A percentile compares a stretch with the other conserved stretches of the same genome.
phyloP scores from a whole-genome alignment of 1,284 basidiomycete genomes.

The Dichomitus squalens region DNA sequence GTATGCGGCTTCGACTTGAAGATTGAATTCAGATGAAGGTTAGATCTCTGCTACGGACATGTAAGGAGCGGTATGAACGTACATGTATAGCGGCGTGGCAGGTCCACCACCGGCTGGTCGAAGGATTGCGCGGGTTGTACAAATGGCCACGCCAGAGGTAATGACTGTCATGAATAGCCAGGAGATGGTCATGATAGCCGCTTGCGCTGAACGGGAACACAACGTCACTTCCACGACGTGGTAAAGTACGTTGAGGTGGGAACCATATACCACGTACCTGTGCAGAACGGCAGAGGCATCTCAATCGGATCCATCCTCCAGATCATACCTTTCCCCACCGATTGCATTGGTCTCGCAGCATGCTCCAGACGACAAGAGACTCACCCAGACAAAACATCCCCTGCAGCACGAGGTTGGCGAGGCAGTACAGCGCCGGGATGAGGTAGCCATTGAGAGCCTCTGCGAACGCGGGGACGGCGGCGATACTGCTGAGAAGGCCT shows the following conservation, averaged over 20 bases:
- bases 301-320: slow-evolving; percentile 60
- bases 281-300: slow-evolving; percentile 62
- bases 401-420: slow-evolving; percentile 50
- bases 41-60: not conserved
- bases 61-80: slow-evolving; percentile 12
- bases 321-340: slow-evolving; percentile 49
- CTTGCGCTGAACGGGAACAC: slow-evolving; percentile 43
- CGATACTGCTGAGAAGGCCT: slow-evolving; percentile 54
- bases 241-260: too few relatives aligned
- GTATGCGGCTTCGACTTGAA: slow-evolving; percentile 20
- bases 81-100: slow-evolving; percentile 32
- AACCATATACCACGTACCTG: slow-evolving; percentile 40
- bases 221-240: not conserved
- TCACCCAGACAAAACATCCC: slow-evolving; percentile 46
- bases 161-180: slow-evolving; percentile 53
- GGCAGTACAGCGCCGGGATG: slow-evolving; percentile 47
- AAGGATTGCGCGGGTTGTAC: slow-evolving; percentile 47
- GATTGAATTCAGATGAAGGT: not conserved
- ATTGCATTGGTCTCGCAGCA: not conserved
- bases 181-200: slow-evolving; percentile 46
- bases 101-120: slow-evolving; percentile 45
- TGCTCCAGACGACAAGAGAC: slow-evolving; percentile 7
- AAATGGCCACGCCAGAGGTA: slow-evolving; percentile 51
- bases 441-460: slow-evolving; percentile 42
- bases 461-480: slow-evolving; percentile 46